These are phyloP conservation scores for Capsicum pubescens DNA, from an alignment of 257 asterid genomes.

Conservation along the genomic window DNA sequence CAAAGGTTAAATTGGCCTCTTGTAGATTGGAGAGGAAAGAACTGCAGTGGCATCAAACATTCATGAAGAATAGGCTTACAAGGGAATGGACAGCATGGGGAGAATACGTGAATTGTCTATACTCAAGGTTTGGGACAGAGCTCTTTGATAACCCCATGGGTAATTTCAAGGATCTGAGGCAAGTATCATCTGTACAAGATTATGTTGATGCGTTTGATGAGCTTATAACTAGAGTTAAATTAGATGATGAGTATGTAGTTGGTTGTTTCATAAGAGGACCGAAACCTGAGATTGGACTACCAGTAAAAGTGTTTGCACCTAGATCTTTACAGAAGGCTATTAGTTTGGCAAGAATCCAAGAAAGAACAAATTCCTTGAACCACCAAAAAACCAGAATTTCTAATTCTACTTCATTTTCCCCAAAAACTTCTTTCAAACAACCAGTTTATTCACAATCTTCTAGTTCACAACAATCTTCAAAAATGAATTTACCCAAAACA, in stretches of 20 bases:
- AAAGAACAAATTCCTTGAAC: not conserved
- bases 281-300: not conserved
- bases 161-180: too few species aligned
- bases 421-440: not conserved
- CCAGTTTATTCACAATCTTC: not conserved
- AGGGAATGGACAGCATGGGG: too few species aligned
- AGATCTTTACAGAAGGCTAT: not conserved
- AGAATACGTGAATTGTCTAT: too few species aligned
- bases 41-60: too few species aligned
- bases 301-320: not conserved
- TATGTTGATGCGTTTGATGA: too few species aligned
- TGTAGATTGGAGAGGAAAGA: too few species aligned
- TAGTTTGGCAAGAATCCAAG: not conserved
- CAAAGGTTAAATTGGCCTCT: too few species aligned
- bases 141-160: not conserved
- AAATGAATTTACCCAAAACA: not conserved
- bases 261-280: not conserved
- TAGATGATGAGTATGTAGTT: not conserved
- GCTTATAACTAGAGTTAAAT: not conserved
- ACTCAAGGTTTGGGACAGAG: too few species aligned
- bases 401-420: not conserved
- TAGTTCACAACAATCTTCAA: not conserved
- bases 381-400: not conserved
- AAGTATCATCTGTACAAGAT: too few species aligned
- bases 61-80: too few species aligned